Evolutionary conservation across 192 early-diverging fungal genomes (phyloP), one percentile per base, ranked within the genome.

Genomic region (Linnemannia exigua): DNA sequence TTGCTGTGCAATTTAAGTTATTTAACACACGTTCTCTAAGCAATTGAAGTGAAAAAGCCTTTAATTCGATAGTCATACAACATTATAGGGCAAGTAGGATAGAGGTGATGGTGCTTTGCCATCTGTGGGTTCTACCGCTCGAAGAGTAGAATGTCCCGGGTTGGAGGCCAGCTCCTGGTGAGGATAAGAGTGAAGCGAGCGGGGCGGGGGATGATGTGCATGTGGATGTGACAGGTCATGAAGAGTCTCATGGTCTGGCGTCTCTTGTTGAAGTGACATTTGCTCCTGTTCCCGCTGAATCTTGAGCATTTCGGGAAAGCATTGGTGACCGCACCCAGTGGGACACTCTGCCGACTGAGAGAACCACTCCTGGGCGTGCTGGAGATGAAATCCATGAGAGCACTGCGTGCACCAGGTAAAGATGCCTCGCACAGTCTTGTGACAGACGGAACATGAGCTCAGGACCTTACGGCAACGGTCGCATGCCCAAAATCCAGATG

Each of bases 401-500:
- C 96, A 97, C 1, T 94, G 90, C 76, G 95, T 92, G 76, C 96
- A 96, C 95, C 95, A 97, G 8, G 91, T 88, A 84, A 94, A 96
- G 38, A 93, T 87, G 0, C 96, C 94, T 70, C 90, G 90, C 6
- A 95, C 95, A 8, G 92, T 92, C 83, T 92, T 88, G 78, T 94
- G 95, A 70, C 96, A 97, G 33, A 94, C 83, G 0, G 94, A 93
- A 50, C 96, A 97, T 0, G 90, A 84, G 72, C 90, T 93, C 46
- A 94, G 74, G 12, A 94, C 76, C 71, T 86, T 90, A 35, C 86
- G 90, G 46, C 95, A 97, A 70, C 92, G 91, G 69, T 94, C 94
- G 75, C 96, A 97, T 8, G 82, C 87, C 93, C 93, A 95, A 25
- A 89, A 91, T 14, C 91, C 90, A 17, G 88, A 73, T 1, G 77